These are phyloP conservation scores for Exobasidium rhododendri DNA, from an alignment of 1,284 basidiomycete genomes.

Conservation along the genomic window DNA sequence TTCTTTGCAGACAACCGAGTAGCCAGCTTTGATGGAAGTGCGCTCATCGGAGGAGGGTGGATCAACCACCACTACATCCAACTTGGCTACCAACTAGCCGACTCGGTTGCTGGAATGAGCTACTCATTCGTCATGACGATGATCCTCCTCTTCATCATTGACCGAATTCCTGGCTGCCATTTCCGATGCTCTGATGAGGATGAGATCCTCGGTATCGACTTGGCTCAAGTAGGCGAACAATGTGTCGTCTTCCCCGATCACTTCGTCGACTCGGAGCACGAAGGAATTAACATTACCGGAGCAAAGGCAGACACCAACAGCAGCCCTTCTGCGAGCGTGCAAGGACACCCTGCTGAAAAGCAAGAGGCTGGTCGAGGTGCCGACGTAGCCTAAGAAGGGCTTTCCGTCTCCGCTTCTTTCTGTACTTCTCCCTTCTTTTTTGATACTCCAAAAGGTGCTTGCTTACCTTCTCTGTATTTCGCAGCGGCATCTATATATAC, in stretches of 20 bases:
- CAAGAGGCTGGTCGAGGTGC: too few relatives aligned
- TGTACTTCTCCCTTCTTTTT: too few relatives aligned
- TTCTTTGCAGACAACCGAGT: constrained; percentile 84
- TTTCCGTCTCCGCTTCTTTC: too few relatives aligned
- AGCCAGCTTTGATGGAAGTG: constrained; percentile 75
- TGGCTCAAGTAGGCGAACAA: constrained; percentile 82
- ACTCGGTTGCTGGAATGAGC: constrained; percentile 60
- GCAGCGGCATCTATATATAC: too few relatives aligned
- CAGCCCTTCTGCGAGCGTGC: constrained; percentile 6
- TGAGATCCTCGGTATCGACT: constrained; percentile 89
- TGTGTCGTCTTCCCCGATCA: constrained; percentile 14
- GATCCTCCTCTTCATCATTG: constrained; percentile 85
- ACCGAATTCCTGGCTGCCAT: constrained; percentile 80
- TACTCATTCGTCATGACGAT: constrained; percentile 55
- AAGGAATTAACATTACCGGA: constrained; percentile 3
- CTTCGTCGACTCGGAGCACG: constrained; percentile 6
- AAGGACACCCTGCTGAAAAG: constrained; percentile 4
- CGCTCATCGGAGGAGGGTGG: constrained; percentile 71
- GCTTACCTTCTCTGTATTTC: too few relatives aligned
- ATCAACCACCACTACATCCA: constrained; percentile 72
- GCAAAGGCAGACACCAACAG: background rate
- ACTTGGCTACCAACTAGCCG: constrained; percentile 81
- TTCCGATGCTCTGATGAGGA: constrained; percentile 76
- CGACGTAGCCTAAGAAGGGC: too few relatives aligned
- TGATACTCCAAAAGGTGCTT: too few relatives aligned